Conservation (phyloP, 2,329 filamentous ascomycete species). For the Colletotrichum caudatum region DNA sequence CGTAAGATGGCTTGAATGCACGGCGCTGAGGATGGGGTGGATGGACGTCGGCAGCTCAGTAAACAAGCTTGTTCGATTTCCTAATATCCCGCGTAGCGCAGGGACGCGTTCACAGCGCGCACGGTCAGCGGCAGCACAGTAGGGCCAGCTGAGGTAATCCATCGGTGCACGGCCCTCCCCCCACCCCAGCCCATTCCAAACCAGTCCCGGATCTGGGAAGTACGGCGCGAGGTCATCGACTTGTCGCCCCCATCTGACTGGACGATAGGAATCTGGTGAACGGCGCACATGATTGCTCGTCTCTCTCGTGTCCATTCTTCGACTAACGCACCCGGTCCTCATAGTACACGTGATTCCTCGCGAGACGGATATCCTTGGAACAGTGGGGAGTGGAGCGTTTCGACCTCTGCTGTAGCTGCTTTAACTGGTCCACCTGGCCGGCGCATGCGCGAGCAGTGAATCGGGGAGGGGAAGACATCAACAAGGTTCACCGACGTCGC, state of each 20-base stretch:
- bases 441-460: constrained; percentile 7
- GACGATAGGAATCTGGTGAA: constrained; percentile 34
- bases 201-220: constrained; percentile 27
- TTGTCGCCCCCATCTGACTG: constrained; percentile 29
- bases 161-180: constrained; percentile 4
- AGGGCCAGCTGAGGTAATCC: constrained; percentile 31
- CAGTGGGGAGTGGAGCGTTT: not conserved
- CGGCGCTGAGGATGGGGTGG: not conserved
- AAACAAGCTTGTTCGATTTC: constrained; percentile 4
- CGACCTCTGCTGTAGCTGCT: not conserved
- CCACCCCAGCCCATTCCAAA: constrained; percentile 25
- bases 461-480: constrained; percentile 11
- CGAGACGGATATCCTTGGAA: constrained; percentile 2
- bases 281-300: constrained; percentile 37
- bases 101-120: not conserved
- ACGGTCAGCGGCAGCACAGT: not conserved
- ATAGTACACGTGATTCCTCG: not conserved
- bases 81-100: not conserved
- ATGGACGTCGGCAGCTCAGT: not conserved
- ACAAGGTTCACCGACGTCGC: constrained; percentile 18
- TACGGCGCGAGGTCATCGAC: constrained; percentile 37
- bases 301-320: constrained; percentile 8
- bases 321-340: not conserved
- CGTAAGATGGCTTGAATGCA: not conserved
- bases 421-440: not conserved